Conservation (phyloP, 2,329 filamentous ascomycete species). For the Xylariomycetidae sp. region DNA sequence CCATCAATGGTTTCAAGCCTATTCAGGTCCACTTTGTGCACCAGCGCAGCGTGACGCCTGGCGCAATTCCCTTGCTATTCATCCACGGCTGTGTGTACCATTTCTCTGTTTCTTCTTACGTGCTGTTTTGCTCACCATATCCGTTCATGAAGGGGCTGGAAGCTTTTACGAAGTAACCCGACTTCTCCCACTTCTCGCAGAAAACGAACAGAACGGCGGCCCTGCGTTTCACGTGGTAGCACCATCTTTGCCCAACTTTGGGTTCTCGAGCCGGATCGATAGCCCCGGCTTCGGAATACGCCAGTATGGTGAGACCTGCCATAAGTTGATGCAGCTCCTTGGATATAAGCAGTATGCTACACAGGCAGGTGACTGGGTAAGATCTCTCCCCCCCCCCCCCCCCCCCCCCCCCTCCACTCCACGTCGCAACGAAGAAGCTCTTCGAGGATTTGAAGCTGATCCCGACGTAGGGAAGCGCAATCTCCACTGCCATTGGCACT, state of each 20-base stretch:
- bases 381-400: constrained; percentile 26
- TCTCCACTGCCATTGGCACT: background rate
- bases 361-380: constrained; percentile 65
- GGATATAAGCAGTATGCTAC: constrained; percentile 53
- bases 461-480: background rate
- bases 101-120: background rate
- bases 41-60: constrained; percentile 42
- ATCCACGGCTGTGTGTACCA: constrained; percentile 22
- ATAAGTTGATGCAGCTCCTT: constrained; percentile 56
- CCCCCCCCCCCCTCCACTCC: background rate
- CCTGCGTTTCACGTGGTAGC: constrained; percentile 43
- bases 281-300: constrained; percentile 50
- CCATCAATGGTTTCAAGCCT: constrained; percentile 53
- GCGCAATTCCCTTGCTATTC: constrained; percentile 22
- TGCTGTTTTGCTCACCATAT: no score
- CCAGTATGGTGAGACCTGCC: constrained; percentile 55
- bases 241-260: constrained; percentile 42
- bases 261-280: constrained; percentile 32
- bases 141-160: constrained; percentile 49
- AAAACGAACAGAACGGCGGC: constrained; percentile 13
- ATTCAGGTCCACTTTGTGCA: constrained; percentile 62
- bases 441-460: constrained; percentile 34
- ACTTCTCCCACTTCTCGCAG: constrained; percentile 37
- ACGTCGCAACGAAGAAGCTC: constrained; percentile 43
- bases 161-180: constrained; percentile 57